These are phyloP conservation scores for Eucalyptus regnans DNA, from an alignment of 345 rosid species.

Conservation along the genomic window DNA sequence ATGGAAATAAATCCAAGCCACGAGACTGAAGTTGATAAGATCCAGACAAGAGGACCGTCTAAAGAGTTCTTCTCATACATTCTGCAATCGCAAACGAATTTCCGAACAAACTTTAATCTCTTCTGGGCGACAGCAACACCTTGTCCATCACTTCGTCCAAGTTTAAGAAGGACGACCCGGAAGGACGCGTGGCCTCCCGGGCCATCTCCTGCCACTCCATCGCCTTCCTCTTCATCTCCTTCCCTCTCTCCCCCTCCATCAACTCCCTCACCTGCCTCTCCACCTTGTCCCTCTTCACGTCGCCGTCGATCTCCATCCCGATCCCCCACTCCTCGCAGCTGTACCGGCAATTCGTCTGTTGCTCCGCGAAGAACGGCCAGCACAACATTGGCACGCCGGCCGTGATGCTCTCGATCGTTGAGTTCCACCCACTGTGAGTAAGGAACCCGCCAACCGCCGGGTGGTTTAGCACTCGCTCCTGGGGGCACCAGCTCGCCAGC, in stretches of 20 bases:
- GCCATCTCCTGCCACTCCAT: constrained; percentile 29
- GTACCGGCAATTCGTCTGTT: constrained; percentile 42
- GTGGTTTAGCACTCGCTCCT: constrained; percentile 37
- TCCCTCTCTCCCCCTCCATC: constrained; percentile 38
- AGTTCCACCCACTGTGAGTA: constrained; percentile 68
- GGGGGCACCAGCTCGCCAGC: constrained; percentile 46
- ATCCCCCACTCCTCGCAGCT: constrained; percentile 36
- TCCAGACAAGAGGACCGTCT: neutral
- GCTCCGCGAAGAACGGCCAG: constrained; percentile 67
- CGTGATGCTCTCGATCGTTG: constrained; percentile 34
- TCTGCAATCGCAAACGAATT: neutral
- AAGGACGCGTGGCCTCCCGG: neutral
- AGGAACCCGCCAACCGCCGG: constrained; percentile 42
- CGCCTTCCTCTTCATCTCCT: constrained; percentile 37
- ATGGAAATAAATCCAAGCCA: neutral
- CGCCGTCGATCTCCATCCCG: constrained; percentile 44
- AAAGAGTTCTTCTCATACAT: neutral
- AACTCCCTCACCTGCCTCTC: constrained; percentile 35
- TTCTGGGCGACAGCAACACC: constrained; percentile 1
- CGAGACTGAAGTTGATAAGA: neutral
- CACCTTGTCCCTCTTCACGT: constrained; percentile 41
- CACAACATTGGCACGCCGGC: constrained; percentile 41
- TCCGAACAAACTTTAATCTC: neutral
- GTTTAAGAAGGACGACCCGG: constrained; percentile 23
- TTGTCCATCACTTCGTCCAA: constrained; percentile 13